Base-by-base conservation (phyloP, 1,139 yeast species). In the Chernovozyma aurita region DNA sequence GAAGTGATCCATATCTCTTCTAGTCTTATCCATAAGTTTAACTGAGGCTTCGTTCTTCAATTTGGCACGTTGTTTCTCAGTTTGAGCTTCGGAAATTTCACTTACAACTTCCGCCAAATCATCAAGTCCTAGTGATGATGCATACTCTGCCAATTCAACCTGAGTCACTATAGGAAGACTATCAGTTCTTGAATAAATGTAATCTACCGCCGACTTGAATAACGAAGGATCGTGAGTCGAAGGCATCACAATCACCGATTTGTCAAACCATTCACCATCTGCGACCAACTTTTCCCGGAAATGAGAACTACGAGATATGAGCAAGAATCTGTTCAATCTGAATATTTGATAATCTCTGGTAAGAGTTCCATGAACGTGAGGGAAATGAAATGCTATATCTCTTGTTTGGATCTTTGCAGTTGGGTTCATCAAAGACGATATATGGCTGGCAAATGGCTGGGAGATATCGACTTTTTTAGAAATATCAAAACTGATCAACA, bases 391-490 rank as follows among this genome's bases (percentile, higher is more conserved):
- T 11, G 52, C 52, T 4, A 74, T 45, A 45, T 78, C 84, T 18
- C 61, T 57, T 2, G 64, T 55, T 2, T 50, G 39, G 3, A 62
- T 43, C 15, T 42, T 48, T 6, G 14, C 26, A 9, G 13, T 22
- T 4, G 40, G 37, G 11, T 50, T 59, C 20, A 74, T 48, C 35
- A 80, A 57, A 5, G 78, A 65, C 1, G 87, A 67, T 16, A 84
- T 59, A 54, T 82, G 87, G 3, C 80, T 70, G 1, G 87, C 85
- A 62, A 83, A 85, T 1, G 94, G 92, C 51, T 83, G 85, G n/a
- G 70, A 65, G 13, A 69, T 55, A 52, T 84, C 88, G 6, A 80
- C 80, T 0, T 80, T 77, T 48, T 81, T 84, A 4, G 86, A 74
- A 33, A 84, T 72, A 51, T 82, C 88, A 50, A 72, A 80, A 39